Base-by-base conservation (phyloP, 495 filamentous ascomycete genomes). In the Entonaema liquescens region DNA sequence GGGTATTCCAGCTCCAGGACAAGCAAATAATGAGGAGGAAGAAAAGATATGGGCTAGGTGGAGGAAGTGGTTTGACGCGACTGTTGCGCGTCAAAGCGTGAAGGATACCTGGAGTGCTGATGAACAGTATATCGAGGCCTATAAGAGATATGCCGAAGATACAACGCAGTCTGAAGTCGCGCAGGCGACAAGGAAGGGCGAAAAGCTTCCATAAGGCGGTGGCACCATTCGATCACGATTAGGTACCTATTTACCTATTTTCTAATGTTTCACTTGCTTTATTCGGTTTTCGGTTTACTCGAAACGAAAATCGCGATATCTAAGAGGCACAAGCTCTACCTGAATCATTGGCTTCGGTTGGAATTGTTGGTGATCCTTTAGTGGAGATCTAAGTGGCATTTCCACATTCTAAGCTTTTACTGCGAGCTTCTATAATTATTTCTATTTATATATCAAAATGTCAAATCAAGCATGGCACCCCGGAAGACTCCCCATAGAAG, bases 81-180 rank as follows among this genome's bases (percentile, higher is more conserved):
- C 91, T 3, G 78, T 84, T 54, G 69, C 69, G 5, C 82, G 88
- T 59, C 76, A 83, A 71, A 91, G 87, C 74, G 83, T 92, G 0
- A 79, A 79, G 67, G 80, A 86, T 73, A 93, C 88, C 0, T 88
- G 81, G 79, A 92, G 89, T 68, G 85, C 88, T 19, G 86, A 78
- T 44, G 85, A 89, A 55, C 77, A 87, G 73, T 91, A 90, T 72
- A 72, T 88, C 56, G 83, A 82, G 2, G 89, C 89, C 56, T 93
- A 92, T 75, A 83, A 87, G 76, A 79, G 88, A 59, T 93, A 93
- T 83, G 90, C 89, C 13, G 89, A 92, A 54, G 85, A 92, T 78
- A 87, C 82, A n/a, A 90, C 90, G 49, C 86, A 90, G 78, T 89
- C 88, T 56, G 87, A 92, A 77, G 78, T 91, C 59, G 90, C 86